These are phyloP conservation scores for Mycena belliarum DNA, from an alignment of 768 basidiomycete species.

Conservation along the genomic window DNA sequence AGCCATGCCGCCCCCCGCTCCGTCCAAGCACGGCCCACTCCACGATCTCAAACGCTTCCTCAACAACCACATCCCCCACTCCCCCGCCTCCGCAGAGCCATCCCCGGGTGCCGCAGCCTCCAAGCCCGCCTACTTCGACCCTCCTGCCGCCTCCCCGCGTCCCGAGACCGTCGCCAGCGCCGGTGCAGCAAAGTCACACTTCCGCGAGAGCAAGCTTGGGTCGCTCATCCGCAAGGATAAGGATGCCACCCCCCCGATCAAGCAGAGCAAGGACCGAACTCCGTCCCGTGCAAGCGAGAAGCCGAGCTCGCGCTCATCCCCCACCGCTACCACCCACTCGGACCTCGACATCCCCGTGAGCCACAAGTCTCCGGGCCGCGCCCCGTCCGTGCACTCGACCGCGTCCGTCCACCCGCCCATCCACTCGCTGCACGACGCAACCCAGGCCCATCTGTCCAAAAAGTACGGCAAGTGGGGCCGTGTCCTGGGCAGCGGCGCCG, in stretches of 20 bases:
- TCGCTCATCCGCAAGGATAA: slow-evolving; percentile 34
- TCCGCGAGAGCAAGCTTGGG: slow-evolving; percentile 23
- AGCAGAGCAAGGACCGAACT: slow-evolving; percentile 48
- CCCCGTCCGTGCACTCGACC: slow-evolving; percentile 22
- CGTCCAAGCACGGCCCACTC: slow-evolving; percentile 61
- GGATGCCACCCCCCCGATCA: slow-evolving; percentile 26
- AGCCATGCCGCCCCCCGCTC: slow-evolving; percentile 17
- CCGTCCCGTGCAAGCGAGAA: slow-evolving; percentile 34
- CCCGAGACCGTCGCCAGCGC: neutral
- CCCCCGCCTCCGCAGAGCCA: slow-evolving; percentile 23
- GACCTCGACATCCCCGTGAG: slow-evolving; percentile 26
- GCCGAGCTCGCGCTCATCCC: slow-evolving; percentile 24
- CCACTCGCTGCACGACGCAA: slow-evolving; percentile 65
- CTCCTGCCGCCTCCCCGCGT: neutral
- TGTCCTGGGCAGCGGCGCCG: slow-evolving; percentile 92
- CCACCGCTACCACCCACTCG: slow-evolving; percentile 22
- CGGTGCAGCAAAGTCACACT: neutral
- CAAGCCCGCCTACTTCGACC: slow-evolving; percentile 12
- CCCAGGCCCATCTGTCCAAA: slow-evolving; percentile 91
- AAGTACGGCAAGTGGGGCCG: slow-evolving; percentile 99
- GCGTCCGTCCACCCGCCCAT: slow-evolving; percentile 7
- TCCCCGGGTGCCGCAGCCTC: slow-evolving; percentile 7
- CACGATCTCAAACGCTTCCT: slow-evolving; percentile 95
- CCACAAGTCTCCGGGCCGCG: slow-evolving; percentile 21
- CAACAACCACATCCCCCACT: slow-evolving; percentile 83